Evolutionary conservation across 805 yeast genomes (phyloP), one percentile per base, ranked within the genome.

Genomic region (Teunomyces tritomae): DNA sequence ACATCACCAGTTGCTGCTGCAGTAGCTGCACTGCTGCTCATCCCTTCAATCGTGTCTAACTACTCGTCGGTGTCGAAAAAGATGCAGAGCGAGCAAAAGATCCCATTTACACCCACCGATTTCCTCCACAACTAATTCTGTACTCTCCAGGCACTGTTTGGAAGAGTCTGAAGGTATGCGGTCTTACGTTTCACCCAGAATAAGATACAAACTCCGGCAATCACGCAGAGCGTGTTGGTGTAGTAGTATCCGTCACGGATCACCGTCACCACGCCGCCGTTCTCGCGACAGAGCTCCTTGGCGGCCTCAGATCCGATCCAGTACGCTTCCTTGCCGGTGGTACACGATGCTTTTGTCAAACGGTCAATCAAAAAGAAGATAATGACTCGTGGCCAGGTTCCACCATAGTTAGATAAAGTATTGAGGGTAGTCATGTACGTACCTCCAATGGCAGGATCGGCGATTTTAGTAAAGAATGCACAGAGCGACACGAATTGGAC

Each of bases 391-490:
- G 99, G 99, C 99, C 99, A 94, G 39, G 95, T 94, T 8, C 99
- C 99, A 20, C 99, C 99, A 49, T 92, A 76, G 63, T 94, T 94
- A 36, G 95, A 83, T 42, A 94, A 73, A 0, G 99, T 94, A 66
- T 94, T 94, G 49, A 94, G 73, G 0, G 96, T 84, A 0, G 99
- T 94, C 98, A 94, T 92, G 65, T 94, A 94, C 0, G 99, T 94
- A 1, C 99, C 99, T 13, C 99, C 99, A 57, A 94, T 88, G 14
- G 83, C 68, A 0, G 99, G 98, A 63, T 94, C 99, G 1, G 99
- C 96, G 46, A 94, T 87, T 57, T 85, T 83, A 2, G 97, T 92
- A 68, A 92, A 97, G 75, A 94, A 94, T 0, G 98, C 96, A 61
- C 90, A 86, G 37, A 94, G 82, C 1, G 96, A 87, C 14, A 94